Conservation (phyloP, 2,329 filamentous ascomycete genomes). For the Coniochaeta sp. region DNA sequence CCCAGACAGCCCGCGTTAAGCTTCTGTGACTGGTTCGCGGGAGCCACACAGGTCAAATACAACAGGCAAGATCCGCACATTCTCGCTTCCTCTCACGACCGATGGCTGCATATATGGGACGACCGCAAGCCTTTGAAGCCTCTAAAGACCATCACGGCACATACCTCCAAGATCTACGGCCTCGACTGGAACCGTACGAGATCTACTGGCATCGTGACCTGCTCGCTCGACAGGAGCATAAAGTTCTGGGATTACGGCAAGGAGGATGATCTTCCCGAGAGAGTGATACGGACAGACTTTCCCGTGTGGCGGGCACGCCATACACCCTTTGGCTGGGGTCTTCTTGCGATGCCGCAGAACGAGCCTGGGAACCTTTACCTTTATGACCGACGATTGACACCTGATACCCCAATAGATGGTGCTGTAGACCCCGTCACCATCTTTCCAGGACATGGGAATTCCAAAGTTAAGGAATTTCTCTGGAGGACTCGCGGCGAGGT, state of each 20-base stretch:
- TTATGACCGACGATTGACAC: constrained; percentile 58
- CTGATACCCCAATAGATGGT: constrained; percentile 34
- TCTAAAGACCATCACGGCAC: constrained; percentile 76
- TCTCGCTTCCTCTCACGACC: constrained; percentile 84
- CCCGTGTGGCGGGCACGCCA: constrained; percentile 89
- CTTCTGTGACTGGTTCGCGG: constrained; percentile 89
- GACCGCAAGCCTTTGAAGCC: constrained; percentile 71
- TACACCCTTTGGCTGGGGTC: constrained; percentile 79
- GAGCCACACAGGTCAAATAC: constrained; percentile 92
- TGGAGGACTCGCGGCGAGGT: constrained; percentile 73
- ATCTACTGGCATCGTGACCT: constrained; percentile 68
- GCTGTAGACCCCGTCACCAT: constrained; percentile 43
- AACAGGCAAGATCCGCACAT: constrained; percentile 82
- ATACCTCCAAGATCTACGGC: constrained; percentile 90
- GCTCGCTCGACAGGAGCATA: constrained; percentile 84
- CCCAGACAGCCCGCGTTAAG: constrained; percentile 67
- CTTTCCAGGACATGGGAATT: constrained; percentile 53
- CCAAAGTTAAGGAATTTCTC: constrained; percentile 82
- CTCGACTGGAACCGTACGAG: constrained; percentile 86
- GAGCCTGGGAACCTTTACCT: constrained; percentile 79
- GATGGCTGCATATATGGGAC: constrained; percentile 85
- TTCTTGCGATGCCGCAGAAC: constrained; percentile 87
- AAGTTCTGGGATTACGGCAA: constrained; percentile 81
- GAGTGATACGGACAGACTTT: constrained; percentile 73
- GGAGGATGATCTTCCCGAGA: constrained; percentile 58